Evolutionary conservation across 164 flowering plant genomes (phyloP).

Genomic region (Chimonanthus salicifolius): DNA sequence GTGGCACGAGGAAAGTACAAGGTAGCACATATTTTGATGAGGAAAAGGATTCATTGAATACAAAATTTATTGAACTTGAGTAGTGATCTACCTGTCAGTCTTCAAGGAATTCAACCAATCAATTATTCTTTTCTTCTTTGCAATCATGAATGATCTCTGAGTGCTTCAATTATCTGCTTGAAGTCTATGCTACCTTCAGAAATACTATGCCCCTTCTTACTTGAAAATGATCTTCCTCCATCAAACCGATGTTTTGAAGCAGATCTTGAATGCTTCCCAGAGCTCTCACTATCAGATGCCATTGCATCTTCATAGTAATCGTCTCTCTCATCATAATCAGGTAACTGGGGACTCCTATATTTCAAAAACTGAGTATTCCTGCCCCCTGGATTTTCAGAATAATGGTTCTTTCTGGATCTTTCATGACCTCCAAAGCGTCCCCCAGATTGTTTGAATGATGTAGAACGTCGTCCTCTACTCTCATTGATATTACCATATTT

Average conservation of each 20-base stretch:
- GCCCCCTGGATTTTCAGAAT: constrained; percentile 8
- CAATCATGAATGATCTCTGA: constrained; percentile 13
- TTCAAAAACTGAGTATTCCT: constrained; percentile 8
- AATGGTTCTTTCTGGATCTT: constrained; percentile 6
- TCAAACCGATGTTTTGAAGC: constrained; percentile 1
- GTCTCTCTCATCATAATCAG: constrained; percentile 8
- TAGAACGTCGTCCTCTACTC: constrained; percentile 14
- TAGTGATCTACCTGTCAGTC: not conserved
- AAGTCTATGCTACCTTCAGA: constrained; percentile 14
- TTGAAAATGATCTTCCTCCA: not conserved
- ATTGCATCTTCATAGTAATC: constrained; percentile 5
- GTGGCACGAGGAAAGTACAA: not conserved
- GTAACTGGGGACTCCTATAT: constrained; percentile 3
- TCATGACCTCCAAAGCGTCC: constrained; percentile 12
- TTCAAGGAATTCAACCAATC: not conserved
- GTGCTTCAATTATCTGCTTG: constrained; percentile 25
- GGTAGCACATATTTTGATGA: not conserved
- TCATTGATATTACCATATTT: constrained; percentile 9
- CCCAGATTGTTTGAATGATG: constrained; percentile 2
- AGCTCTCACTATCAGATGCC: constrained; percentile 1
- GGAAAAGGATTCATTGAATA: not conserved
- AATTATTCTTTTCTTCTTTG: not conserved
- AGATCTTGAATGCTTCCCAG: constrained; percentile 10
- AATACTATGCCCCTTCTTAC: not conserved
- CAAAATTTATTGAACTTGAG: not conserved